Conservation (phyloP, 768 basidiomycete genomes). For the Lyophyllum shimeji region DNA sequence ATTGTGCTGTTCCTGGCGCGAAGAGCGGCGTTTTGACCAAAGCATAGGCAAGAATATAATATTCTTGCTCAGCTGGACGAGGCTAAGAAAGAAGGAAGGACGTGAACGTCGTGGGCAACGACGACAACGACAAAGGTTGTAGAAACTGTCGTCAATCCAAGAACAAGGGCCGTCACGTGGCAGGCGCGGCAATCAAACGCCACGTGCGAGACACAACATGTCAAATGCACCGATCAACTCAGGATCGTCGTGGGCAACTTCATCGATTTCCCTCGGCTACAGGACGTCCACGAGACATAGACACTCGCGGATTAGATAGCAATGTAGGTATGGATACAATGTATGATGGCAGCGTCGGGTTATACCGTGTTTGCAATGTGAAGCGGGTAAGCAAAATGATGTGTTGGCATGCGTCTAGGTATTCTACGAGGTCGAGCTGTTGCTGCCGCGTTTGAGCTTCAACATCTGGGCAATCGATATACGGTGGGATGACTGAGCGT, state of each 20-base stretch:
- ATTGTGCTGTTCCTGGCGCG: slow-evolving; percentile 17
- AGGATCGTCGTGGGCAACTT: neutral
- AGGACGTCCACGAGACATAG: neutral
- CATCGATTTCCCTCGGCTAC: too few relatives aligned
- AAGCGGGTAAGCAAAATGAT: slow-evolving; percentile 2
- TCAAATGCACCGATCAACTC: slow-evolving; percentile 3
- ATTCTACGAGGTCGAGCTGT: slow-evolving; percentile 20
- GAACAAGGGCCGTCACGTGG: slow-evolving; percentile 20
- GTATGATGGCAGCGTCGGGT: slow-evolving; percentile 2
- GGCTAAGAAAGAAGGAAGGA: slow-evolving; percentile 7
- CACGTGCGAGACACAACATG: slow-evolving; percentile 22
- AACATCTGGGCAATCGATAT: slow-evolving; percentile 52
- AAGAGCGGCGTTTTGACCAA: slow-evolving; percentile 21
- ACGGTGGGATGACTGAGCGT: slow-evolving; percentile 66
- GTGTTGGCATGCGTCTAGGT: neutral
- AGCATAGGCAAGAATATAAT: slow-evolving; percentile 14
- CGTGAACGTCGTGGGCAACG: slow-evolving; percentile 7
- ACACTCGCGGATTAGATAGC: slow-evolving; percentile 1
- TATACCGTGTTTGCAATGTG: neutral
- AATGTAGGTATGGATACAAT: slow-evolving; percentile 4
- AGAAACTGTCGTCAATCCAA: slow-evolving; percentile 19
- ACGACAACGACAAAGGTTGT: slow-evolving; percentile 10
- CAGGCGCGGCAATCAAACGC: slow-evolving; percentile 20
- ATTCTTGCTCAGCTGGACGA: neutral
- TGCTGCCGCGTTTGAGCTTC: slow-evolving; percentile 40